Percentiles rank a stretch among this genome's conserved stretches.
These are phyloP conservation scores for Sicyos edulis DNA, from an alignment of 306 rosid species.

Conservation along the genomic window DNA sequence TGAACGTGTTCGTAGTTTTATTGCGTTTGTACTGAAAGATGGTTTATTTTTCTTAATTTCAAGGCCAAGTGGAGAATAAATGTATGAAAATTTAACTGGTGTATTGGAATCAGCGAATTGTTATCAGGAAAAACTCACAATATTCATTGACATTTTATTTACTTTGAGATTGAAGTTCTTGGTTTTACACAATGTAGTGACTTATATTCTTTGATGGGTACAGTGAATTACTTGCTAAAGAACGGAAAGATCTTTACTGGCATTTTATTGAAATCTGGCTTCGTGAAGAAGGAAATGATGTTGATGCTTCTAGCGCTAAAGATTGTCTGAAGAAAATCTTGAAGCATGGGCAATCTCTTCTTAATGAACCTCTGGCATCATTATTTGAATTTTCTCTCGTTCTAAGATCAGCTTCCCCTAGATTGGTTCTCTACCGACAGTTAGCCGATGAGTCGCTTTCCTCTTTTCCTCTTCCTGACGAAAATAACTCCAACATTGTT, in stretches of 20 bases:
- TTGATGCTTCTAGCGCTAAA: slow-evolving; percentile 44
- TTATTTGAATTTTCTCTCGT: slow-evolving; percentile 75
- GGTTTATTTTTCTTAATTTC: not conserved
- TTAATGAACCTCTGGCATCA: slow-evolving; percentile 63
- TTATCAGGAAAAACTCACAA: not conserved
- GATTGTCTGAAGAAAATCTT: slow-evolving; percentile 56
- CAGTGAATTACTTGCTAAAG: slow-evolving; percentile 79
- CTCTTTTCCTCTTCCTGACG: slow-evolving; percentile 63
- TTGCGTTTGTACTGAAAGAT: not conserved
- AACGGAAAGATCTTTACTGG: slow-evolving; percentile 56
- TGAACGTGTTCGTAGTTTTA: not conserved
- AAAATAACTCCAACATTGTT: slow-evolving; percentile 31
- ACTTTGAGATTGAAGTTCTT: not conserved
- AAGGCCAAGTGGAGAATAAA: not conserved
- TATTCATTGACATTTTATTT: not conserved
- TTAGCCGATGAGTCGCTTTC: slow-evolving; percentile 75
- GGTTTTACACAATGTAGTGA: not conserved
- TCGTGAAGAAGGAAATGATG: slow-evolving; percentile 34
- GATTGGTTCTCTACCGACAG: slow-evolving; percentile 71
- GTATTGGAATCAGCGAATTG: not conserved
- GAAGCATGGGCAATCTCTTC: slow-evolving; percentile 39
- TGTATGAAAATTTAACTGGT: not conserved
- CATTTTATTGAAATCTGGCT: slow-evolving; percentile 75
- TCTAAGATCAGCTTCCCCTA: slow-evolving; percentile 83
- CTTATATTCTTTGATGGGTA: slow-evolving; percentile 22